Percentiles rank a stretch among this genome's conserved stretches.
phyloP scores from a whole-genome alignment of 345 rosid genomes.

The Populus nigra region DNA sequence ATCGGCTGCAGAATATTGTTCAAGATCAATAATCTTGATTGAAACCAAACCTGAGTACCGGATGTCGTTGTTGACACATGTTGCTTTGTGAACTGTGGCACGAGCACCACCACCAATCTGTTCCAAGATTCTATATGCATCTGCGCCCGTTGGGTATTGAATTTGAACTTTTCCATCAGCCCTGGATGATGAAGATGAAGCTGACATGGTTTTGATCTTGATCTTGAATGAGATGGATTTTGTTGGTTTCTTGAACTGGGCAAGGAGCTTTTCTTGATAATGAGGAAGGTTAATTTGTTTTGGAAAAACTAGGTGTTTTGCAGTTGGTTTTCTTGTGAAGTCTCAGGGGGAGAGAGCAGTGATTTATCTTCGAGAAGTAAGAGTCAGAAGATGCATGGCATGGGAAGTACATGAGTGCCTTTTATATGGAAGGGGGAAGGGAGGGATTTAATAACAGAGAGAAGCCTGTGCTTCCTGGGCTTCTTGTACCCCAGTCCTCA shows the following conservation, averaged over 20 bases:
- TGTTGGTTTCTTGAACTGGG: not conserved
- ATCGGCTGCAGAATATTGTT: conserved; percentile 48
- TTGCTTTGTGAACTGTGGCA: conserved; percentile 70
- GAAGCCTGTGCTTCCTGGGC: too few species aligned
- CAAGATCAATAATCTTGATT: conserved; percentile 80
- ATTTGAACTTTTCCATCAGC: conserved; percentile 15
- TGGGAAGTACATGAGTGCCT: conserved; percentile 20
- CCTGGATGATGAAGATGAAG: not conserved
- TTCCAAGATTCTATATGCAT: conserved; percentile 50
- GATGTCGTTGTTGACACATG: conserved; percentile 43
- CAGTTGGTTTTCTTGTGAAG: conserved; percentile 40
- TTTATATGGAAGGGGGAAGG: not conserved
- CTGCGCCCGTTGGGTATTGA: conserved; percentile 54
- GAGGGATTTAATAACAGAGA: not conserved
- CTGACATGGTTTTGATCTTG: not conserved
- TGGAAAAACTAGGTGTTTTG: not conserved
- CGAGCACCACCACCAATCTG: conserved; percentile 79
- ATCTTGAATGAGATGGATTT: not conserved
- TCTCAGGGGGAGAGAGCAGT: conserved; percentile 7
- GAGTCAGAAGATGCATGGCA: conserved; percentile 30
- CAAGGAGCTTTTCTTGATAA: not conserved
- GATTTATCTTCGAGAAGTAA: not conserved
- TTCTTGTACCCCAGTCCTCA: not conserved
- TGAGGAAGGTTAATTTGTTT: not conserved
- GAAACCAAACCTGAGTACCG: conserved; percentile 54